Evolutionary conservation across 805 yeast species (phyloP), one percentile per base, ranked within the genome.

Genomic region (Candida methanosorbosa): DNA sequence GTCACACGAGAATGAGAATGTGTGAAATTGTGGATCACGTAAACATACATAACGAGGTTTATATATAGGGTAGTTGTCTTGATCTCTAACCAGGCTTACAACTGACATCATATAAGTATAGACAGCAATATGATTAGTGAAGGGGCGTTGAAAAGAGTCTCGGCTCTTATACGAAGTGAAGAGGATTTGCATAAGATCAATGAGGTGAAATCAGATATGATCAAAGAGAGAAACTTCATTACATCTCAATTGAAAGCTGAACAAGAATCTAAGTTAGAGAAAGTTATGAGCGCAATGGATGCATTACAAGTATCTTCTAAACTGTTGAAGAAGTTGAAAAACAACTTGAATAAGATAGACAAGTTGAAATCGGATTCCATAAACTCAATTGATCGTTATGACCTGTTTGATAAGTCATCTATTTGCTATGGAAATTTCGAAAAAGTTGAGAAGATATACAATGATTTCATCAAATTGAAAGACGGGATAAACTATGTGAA

Each of bases 201-300:
- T 9, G 57, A 63, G 8, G 56, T 81, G 20, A 70, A 70, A 36
- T 73, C 68, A 35, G 81, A 75, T 38, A 57, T 81, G 32, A 40
- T 54, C 6, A 78, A 78, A 42, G 95, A 90, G 49, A 84, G 83
- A 52, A 68, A 80, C 0, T 69, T 81, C 3, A 63, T 86, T 11
- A 95, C 85, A 45, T 65, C 79, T 32, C 90, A 86, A 50, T 63
- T 90, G 42, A 75, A 73, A 46, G 59, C 81, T 27, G 81, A 80
- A 33, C 73, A 85, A n/a, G 75, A 72, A 49, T 68, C 68, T 27
- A 85, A 78, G 44, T 70, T 75, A 38, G 77, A 73, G 30, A 58
- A 71, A 8, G 70, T 82, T 2, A 57, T 73, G 43, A 61, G 64
- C 1, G 64, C 66, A 27, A 43, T 70, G 33, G 52, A 62, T n/a